Evolutionary conservation across 148 eudicot genomes (phyloP), one percentile per base, ranked within the genome.

Genomic region (Fagopyrum tataricum): DNA sequence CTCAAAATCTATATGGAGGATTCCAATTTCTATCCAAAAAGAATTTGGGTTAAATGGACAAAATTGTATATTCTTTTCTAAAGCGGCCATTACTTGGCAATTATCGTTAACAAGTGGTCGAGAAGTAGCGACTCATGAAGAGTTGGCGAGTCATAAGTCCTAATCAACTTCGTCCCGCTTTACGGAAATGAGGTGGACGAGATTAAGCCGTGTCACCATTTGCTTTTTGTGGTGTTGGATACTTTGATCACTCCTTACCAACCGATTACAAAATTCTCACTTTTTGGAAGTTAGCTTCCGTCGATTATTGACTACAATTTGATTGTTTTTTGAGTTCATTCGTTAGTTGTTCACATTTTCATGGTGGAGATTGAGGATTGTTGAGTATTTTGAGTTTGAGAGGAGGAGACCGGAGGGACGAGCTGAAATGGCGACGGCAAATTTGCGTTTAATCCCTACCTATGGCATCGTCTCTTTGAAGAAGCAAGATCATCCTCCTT

Each of bases 351-450:
- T 46, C 49, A 46, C 49, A 24, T 58, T 61, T 61, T 26, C 12
- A 61, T 61, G 41, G 67, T 26, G 40, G 39, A 61, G 40, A 61
- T 61, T 61, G 17, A 12, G 41, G 67, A 12, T 26, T 26, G 41
- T 24, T 61, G 17, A 61, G 41, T 61, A 13, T 24, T 11, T 61
- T 26, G n/a, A 11, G 40, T 0, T 46, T 46, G 49, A 61, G 39
- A 24, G 17, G 17, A 11, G 40, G 40, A 24, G 11, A 11, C 6
- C 40, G 2, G 39, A 64, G 69, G 0, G 69, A 59, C 23, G 59
- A 53, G 59, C 31, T 41, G 11, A 64, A 64, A 64, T 64, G 69
- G 69, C 69, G 69, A 64, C 69, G 37, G 69, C 69, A 39, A 64
- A 64, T 64, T 39, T 64, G 69, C 43, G 69, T 37, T 37, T 64